Evolutionary conservation across 441 rosid species (phyloP).

Genomic region (Jatropha multifida): DNA sequence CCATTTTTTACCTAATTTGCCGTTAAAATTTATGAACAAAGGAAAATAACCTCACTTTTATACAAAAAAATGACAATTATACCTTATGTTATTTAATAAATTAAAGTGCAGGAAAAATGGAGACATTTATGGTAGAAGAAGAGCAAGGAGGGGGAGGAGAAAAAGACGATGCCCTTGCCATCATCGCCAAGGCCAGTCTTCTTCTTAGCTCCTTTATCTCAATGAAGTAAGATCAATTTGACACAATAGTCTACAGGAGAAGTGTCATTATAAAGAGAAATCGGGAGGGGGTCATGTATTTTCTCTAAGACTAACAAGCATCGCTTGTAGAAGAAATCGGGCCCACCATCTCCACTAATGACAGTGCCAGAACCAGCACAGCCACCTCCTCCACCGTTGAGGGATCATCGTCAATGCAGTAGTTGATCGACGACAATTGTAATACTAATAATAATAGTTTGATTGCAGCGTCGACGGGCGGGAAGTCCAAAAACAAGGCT

Average conservation of each 20-base stretch:
- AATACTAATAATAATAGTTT: slow-evolving; percentile 20
- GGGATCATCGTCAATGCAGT: slow-evolving; percentile 24
- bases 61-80: too few relatives aligned
- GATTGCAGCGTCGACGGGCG: slow-evolving; percentile 20
- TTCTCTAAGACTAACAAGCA: slow-evolving; percentile 52
- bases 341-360: slow-evolving; percentile 29
- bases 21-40: too few relatives aligned
- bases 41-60: too few relatives aligned
- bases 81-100: too few relatives aligned
- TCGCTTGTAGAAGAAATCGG: slow-evolving; percentile 45
- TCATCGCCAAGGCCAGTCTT: not conserved
- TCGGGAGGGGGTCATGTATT: slow-evolving; percentile 57
- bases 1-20: too few relatives aligned
- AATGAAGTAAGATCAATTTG: not conserved
- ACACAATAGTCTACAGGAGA: too few relatives aligned
- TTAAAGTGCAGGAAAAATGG: too few relatives aligned
- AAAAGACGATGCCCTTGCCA: not conserved
- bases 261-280: not conserved
- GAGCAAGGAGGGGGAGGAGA: not conserved
- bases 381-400: slow-evolving; percentile 37
- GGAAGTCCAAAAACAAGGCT: slow-evolving; percentile 68
- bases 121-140: not conserved
- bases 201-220: slow-evolving; percentile 3
- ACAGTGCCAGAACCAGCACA: slow-evolving; percentile 5
- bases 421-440: slow-evolving; percentile 10